These are phyloP conservation scores for barrel medic (Medicago truncatula) DNA, from an alignment of 306 rosid species.

Conservation along the genomic window MtrunA17r5.0-ANR NC_053045.1:58933501-58934000, in stretches of 20 bases:
- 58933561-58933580: neutral
- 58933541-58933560: neutral
- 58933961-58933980: neutral
- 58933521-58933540: neutral
- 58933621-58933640: neutral
- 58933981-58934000: neutral
- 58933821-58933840: neutral
- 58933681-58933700: no score
- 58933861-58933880: neutral
- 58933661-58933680: no score
- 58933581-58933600: no score
- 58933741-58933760: no score
- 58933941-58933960: constrained; percentile 29
- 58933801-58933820: no score
- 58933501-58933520: neutral
- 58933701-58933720: no score
- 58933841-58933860: constrained; percentile 20
- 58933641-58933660: no score
- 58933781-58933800: no score
- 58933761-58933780: no score
- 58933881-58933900: constrained; percentile 7
- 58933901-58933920: constrained; percentile 16
- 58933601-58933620: no score
- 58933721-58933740: no score
- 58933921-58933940: constrained; percentile 40